These are phyloP conservation scores for Aspergillus niger DNA, from an alignment of 2,329 filamentous ascomycete genomes.

Conservation along the genomic window DNA sequence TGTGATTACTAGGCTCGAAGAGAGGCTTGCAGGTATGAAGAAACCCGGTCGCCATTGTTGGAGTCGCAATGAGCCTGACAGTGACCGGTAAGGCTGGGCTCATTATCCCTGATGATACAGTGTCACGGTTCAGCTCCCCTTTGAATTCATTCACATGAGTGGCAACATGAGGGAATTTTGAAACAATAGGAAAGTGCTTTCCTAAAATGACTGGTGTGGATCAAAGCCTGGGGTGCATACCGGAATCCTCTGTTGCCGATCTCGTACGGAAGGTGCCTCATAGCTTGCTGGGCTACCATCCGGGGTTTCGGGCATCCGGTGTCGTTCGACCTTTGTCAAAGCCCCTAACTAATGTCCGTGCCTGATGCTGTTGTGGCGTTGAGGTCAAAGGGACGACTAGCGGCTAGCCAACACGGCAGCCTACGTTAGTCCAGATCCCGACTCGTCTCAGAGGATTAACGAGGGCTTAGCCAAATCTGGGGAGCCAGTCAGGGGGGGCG, in stretches of 20 bases:
- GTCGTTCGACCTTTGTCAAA: constrained; percentile 2
- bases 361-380: background rate
- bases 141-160: too few species aligned
- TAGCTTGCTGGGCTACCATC: background rate
- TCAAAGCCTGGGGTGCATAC: background rate
- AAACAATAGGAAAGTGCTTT: too few species aligned
- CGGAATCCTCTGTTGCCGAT: background rate
- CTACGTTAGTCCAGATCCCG: background rate
- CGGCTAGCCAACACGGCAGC: background rate
- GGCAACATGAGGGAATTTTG: too few species aligned
- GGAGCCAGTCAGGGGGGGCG: constrained; percentile 1
- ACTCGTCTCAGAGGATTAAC: background rate
- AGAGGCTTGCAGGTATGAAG: too few species aligned
- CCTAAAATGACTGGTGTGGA: background rate
- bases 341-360: background rate
- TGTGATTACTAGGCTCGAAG: too few species aligned
- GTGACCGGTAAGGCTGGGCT: too few species aligned
- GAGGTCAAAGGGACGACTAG: background rate
- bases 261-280: background rate
- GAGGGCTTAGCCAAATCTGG: constrained; percentile 1
- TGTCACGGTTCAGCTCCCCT: too few species aligned
- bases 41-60: too few species aligned
- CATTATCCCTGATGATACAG: too few species aligned
- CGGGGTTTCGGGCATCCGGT: background rate
- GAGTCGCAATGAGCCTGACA: too few species aligned